These are phyloP conservation scores for Dendrobium catenatum DNA, from an alignment of 106 monocot genomes.

Conservation along the genomic window DNA sequence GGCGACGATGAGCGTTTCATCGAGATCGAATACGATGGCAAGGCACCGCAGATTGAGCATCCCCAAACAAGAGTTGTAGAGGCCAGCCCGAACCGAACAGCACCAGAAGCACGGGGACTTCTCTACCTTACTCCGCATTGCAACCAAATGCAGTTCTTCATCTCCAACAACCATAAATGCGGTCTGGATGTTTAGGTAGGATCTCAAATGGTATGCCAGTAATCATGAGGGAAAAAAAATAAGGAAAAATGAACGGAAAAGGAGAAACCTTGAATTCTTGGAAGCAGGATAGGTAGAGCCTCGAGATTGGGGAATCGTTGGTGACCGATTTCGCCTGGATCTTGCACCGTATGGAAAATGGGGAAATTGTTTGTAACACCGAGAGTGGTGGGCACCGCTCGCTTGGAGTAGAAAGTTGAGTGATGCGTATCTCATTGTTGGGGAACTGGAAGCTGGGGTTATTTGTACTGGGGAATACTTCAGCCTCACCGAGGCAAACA, in stretches of 20 bases:
- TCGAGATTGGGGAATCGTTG: constrained; percentile 31
- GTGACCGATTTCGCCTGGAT: constrained; percentile 32
- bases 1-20: constrained; percentile 90
- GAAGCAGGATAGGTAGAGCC: constrained; percentile 56
- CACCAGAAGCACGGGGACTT: constrained; percentile 86
- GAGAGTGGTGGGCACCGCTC: constrained; percentile 64
- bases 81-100: constrained; percentile 46
- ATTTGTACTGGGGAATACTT: constrained; percentile 28
- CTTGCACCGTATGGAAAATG: constrained; percentile 60
- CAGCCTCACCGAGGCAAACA: constrained; percentile 44
- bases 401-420: constrained; percentile 47
- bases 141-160: constrained; percentile 80
- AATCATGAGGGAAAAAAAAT: constrained; percentile 1
- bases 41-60: constrained; percentile 91
- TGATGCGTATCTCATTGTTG: constrained; percentile 52
- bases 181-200: constrained; percentile 29
- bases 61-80: constrained; percentile 59
- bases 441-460: constrained; percentile 18
- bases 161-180: constrained; percentile 58
- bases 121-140: constrained; percentile 64
- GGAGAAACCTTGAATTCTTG: constrained; percentile 35
- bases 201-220: neutral
- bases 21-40: constrained; percentile 88
- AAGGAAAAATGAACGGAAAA: neutral
- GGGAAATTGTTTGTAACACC: constrained; percentile 58